These are phyloP conservation scores for Colletotrichum lupini DNA, from an alignment of 2,329 filamentous ascomycete species.

Conservation along the genomic window DNA sequence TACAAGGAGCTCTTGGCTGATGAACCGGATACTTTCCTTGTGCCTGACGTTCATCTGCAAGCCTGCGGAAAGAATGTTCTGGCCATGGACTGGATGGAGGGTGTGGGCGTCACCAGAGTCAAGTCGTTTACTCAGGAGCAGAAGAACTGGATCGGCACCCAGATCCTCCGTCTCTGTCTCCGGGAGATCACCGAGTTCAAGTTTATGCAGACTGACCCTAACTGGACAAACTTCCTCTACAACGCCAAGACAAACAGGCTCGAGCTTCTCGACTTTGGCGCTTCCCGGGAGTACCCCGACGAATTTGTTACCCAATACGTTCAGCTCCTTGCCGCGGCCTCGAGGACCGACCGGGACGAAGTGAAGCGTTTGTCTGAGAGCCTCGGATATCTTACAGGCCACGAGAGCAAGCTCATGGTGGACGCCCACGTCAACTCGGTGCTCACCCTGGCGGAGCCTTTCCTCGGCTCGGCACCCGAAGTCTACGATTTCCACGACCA, in stretches of 20 bases:
- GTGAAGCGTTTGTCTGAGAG: conserved; percentile 77
- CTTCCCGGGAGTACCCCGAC: conserved; percentile 85
- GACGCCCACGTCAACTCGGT: conserved; percentile 91
- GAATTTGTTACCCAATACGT: conserved; percentile 86
- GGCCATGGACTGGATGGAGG: conserved; percentile 92
- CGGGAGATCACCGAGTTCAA: conserved; percentile 94
- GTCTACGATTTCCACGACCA: conserved; percentile 94
- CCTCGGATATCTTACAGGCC: conserved; percentile 91
- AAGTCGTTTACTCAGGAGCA: conserved; percentile 82
- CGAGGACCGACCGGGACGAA: conserved; percentile 71
- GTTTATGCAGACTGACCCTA: conserved; percentile 99
- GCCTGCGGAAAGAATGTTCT: conserved; percentile 88
- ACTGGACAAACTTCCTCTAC: conserved; percentile 99
- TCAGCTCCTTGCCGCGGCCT: conserved; percentile 81
- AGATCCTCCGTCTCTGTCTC: conserved; percentile 90
- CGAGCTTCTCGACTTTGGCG: conserved; percentile 95
- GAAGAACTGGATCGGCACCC: conserved; percentile 94
- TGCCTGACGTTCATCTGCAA: conserved; percentile 81
- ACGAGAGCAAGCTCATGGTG: conserved; percentile 86
- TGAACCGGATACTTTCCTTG: conserved; percentile 78
- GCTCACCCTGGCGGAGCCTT: conserved; percentile 91
- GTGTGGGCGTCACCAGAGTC: conserved; percentile 85
- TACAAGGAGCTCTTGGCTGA: conserved; percentile 83
- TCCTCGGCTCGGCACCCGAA: conserved; percentile 78
- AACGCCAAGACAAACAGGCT: conserved; percentile 78